Evolutionary conservation across 2,329 filamentous ascomycete genomes (phyloP), one percentile per base, ranked within the genome.

Genomic region (Colletotrichum lindemuthianum): DNA sequence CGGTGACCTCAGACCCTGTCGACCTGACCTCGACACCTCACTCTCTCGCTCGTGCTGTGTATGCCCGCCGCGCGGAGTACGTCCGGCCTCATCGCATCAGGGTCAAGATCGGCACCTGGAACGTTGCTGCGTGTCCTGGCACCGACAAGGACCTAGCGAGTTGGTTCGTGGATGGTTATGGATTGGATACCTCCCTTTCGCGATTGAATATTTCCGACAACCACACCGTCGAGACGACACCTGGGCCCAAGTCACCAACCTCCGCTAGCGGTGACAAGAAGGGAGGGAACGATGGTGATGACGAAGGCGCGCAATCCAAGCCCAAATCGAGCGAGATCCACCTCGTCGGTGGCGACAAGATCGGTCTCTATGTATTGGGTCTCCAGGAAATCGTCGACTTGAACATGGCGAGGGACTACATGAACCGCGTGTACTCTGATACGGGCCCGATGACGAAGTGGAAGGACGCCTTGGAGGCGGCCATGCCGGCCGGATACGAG

Each of bases 81-180:
- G 90, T 91, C 33, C 87, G 89, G 41, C 86, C 89, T 47, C 89
- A 89, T 74, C 86, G 86, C 54, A 87, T 97, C 70, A 90, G 89
- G 69, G 86, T 99, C 76, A 97, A 97, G 78, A 85, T 99, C 55
- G 96, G 95, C 45, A 91, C 92, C 0, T 99, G 96, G 96, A 99
- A 99, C 77, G 92, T 97, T 13, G 96, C 93, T 4, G 89, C 90
- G 1, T 89, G 91, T 68, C 88, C 92, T 11, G 93, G 92, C 32
- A 93, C 93, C 0, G 93, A 97, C 76, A 92, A 92, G 69, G 96
- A 98, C 73, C 80, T 99, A 6, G 91, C 88, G 8, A 88, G 86
- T 37, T 99, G 96, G 96, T 97, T 99, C 74, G 85, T 96, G 8
- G 83, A 88, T 10, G 92, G 90, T 13, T 87, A 91, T 71, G 92